Conservation (phyloP, 352 stramenopile genomes). For the Pythium diclinum region DNA sequence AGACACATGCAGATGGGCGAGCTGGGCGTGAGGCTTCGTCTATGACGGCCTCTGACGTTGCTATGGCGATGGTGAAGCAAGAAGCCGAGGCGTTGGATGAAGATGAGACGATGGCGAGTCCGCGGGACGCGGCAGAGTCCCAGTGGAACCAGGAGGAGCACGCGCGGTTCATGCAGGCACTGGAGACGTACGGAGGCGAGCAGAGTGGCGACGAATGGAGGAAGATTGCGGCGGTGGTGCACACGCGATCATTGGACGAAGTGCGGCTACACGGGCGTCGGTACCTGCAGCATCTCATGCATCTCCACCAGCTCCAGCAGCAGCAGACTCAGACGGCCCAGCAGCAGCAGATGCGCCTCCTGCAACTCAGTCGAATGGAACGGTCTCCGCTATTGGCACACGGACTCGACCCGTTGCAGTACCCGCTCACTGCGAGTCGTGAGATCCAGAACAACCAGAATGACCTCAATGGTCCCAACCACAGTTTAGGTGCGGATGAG, state of each 20-base stretch:
- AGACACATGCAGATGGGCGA: constrained; percentile 1
- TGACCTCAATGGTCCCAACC: constrained; percentile 34
- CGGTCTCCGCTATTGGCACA: background rate
- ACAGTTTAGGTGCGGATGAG: background rate
- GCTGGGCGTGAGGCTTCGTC: background rate
- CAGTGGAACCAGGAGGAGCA: constrained; percentile 71
- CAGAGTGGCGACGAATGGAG: constrained; percentile 59
- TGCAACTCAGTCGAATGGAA: constrained; percentile 19
- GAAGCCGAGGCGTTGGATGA: constrained; percentile 7
- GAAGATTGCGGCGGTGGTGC: constrained; percentile 70
- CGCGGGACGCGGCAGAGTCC: constrained; percentile 9
- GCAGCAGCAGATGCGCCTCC: constrained; percentile 17
- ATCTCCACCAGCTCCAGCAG: constrained; percentile 31
- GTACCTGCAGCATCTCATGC: constrained; percentile 76
- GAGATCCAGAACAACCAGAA: constrained; percentile 34
- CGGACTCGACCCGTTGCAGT: background rate
- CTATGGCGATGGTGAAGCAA: background rate
- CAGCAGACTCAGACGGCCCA: constrained; percentile 8
- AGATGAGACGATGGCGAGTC: constrained; percentile 18
- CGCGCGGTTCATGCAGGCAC: constrained; percentile 72
- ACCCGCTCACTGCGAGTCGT: constrained; percentile 10
- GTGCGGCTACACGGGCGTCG: constrained; percentile 61
- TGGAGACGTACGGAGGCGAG: constrained; percentile 62
- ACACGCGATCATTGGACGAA: constrained; percentile 62
- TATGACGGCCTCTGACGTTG: background rate